Conservation (phyloP, 1,284 basidiomycete species). For the Ceratobasidium sp. region DNA sequence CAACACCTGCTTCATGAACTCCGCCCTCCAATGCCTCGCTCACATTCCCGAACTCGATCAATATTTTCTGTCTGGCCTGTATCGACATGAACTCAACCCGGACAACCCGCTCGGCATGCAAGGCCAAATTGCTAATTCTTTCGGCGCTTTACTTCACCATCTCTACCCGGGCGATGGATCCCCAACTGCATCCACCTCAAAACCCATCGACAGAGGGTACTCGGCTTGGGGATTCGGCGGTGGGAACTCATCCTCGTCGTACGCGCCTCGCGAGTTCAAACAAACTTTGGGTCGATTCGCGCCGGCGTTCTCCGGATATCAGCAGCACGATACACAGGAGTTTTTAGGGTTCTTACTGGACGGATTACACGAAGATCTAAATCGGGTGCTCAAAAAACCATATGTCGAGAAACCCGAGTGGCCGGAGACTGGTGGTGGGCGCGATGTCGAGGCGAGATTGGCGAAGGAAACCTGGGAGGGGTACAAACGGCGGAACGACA, state of each 20-base stretch:
- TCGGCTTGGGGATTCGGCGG: constrained; percentile 20
- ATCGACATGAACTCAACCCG: constrained; percentile 88
- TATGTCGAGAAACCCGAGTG: constrained; percentile 98
- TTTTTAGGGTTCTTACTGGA: constrained; percentile 71
- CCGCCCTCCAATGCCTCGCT: constrained; percentile 94
- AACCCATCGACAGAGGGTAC: constrained; percentile 41
- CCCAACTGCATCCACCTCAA: constrained; percentile 54
- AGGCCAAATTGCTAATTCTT: constrained; percentile 93
- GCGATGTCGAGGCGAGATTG: constrained; percentile 65
- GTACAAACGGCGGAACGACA: constrained; percentile 97
- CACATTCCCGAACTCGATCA: constrained; percentile 92
- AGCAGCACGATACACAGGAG: constrained; percentile 74
- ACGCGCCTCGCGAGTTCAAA: constrained; percentile 94
- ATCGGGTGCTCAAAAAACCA: constrained; percentile 71
- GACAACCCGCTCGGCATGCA: constrained; percentile 98
- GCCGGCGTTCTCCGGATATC: constrained; percentile 72
- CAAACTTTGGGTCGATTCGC: constrained; percentile 72
- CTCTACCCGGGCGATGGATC: constrained; percentile 69
- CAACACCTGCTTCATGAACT: constrained; percentile 99
- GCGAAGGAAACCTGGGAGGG: constrained; percentile 95
- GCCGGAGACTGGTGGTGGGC: too few species aligned
- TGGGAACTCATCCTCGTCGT: constrained; percentile 67
- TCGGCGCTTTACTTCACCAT: constrained; percentile 85
- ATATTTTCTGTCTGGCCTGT: constrained; percentile 93
- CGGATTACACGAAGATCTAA: constrained; percentile 72